Evolutionary conservation across 768 basidiomycete species (phyloP).

Genomic region (Mrakia blollopis): DNA sequence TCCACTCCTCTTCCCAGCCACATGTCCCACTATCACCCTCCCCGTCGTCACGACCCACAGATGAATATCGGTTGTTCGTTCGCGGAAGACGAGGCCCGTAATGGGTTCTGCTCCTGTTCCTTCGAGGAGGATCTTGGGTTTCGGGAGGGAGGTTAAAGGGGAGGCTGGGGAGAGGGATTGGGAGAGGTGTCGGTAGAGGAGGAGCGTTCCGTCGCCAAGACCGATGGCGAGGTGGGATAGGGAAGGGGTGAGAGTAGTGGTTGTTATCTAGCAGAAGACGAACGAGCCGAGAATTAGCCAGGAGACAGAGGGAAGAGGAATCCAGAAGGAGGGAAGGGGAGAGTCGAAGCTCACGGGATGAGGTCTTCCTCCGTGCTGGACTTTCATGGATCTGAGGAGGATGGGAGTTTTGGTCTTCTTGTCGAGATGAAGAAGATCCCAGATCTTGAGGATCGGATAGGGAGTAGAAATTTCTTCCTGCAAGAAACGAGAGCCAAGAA

Average conservation of each 20-base stretch:
- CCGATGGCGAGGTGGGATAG: slow-evolving; percentile 85
- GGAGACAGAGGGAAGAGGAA: background rate
- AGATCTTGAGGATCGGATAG: slow-evolving; percentile 60
- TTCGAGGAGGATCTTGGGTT: slow-evolving; percentile 77
- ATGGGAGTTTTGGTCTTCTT: slow-evolving; percentile 60
- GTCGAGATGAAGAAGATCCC: slow-evolving; percentile 72
- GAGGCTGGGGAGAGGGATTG: slow-evolving; percentile 58
- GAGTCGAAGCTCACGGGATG: background rate
- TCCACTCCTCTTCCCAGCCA: slow-evolving; percentile 15
- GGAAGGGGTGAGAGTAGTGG: slow-evolving; percentile 68
- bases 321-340: slow-evolving; percentile 20
- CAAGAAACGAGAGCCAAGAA: background rate
- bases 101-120: slow-evolving; percentile 66
- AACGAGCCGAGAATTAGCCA: background rate
- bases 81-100: slow-evolving; percentile 83
- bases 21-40: slow-evolving; percentile 20
- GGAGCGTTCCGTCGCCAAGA: slow-evolving; percentile 88
- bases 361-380: slow-evolving; percentile 62
- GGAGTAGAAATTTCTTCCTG: slow-evolving; percentile 71
- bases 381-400: slow-evolving; percentile 67
- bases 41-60: slow-evolving; percentile 19
- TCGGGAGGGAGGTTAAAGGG: slow-evolving; percentile 70
- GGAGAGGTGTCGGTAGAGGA: slow-evolving; percentile 84
- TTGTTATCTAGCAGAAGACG: slow-evolving; percentile 56
- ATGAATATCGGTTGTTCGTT: slow-evolving; percentile 46